Percentiles rank a stretch among this genome's conserved stretches.
phyloP scores from a whole-genome alignment of 2,329 filamentous ascomycete species.

The Xenosphaeropsis pyriputrescens region DNA sequence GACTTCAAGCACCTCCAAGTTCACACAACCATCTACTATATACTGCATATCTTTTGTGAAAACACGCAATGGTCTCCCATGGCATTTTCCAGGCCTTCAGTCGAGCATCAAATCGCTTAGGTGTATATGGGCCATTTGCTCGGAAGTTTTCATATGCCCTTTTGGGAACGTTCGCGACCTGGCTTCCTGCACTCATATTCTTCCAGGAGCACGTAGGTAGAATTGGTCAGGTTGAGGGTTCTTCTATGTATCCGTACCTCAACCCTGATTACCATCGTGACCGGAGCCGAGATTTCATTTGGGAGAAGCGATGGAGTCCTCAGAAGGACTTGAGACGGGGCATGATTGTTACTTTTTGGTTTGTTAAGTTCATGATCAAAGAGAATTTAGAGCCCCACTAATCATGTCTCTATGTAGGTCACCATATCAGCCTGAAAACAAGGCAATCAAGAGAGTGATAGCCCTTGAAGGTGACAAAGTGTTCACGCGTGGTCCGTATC shows the following conservation, averaged over 20 bases:
- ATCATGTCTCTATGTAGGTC: constrained; percentile 31
- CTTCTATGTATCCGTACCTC: constrained; percentile 66
- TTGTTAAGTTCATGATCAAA: constrained; percentile 9
- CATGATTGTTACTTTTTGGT: constrained; percentile 63
- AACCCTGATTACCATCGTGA: constrained; percentile 50
- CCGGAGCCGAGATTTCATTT: constrained; percentile 35
- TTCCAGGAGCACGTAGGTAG: constrained; percentile 47
- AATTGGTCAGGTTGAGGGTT: constrained; percentile 38
- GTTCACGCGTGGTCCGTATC: constrained; percentile 45
- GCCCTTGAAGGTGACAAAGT: constrained; percentile 70
- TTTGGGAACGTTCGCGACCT: constrained; percentile 35
- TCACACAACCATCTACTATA: no score
- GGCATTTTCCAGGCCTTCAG: constrained; percentile 4
- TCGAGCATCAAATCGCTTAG: constrained; percentile 6
- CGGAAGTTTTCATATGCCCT: constrained; percentile 26
- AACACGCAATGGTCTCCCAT: no score
- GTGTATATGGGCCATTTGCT: constrained; percentile 6
- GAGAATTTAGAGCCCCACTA: constrained; percentile 5
- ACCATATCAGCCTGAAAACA: constrained; percentile 52
- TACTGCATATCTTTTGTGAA: no score
- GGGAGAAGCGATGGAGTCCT: constrained; percentile 43
- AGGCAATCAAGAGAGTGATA: constrained; percentile 71
- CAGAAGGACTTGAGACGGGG: constrained; percentile 47
- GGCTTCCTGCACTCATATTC: constrained; percentile 46
- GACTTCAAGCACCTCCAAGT: no score